phyloP scores from a whole-genome alignment of 169 alveolate genomes.

The Eimeria tenella region DNA sequence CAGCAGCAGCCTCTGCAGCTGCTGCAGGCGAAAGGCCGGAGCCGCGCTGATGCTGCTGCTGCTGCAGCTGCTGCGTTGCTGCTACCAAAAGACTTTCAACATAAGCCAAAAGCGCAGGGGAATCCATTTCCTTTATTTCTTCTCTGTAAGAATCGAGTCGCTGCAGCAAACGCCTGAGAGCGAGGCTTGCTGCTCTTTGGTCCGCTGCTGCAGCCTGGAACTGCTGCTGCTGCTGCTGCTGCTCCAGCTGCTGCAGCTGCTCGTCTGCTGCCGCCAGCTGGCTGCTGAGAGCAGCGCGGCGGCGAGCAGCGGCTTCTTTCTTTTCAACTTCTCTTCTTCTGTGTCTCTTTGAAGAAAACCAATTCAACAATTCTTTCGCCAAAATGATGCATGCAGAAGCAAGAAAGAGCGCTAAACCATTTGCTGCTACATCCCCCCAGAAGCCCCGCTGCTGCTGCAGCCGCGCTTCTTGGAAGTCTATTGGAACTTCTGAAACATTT shows the following conservation, averaged over 20 bases:
- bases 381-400: not conserved
- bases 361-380: not conserved
- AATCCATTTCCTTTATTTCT: not conserved
- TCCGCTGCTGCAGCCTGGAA: not conserved
- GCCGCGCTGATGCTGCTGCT: not conserved
- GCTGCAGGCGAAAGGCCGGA: too few species aligned
- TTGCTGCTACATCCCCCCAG: not conserved
- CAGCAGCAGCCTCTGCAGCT: too few species aligned
- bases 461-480: conserved; percentile 9
- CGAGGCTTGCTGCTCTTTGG: not conserved
- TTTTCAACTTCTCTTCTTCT: not conserved
- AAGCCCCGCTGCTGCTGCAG: not conserved
- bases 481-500: not conserved
- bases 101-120: conserved; percentile 7
- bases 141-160: not conserved
- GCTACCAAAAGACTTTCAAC: not conserved
- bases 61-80: not conserved
- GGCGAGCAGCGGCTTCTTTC: not conserved
- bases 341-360: not conserved
- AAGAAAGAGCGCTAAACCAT: not conserved
- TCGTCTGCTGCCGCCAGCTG: not conserved
- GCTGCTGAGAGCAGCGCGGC: not conserved
- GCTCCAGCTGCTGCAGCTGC: not conserved
- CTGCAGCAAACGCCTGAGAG: not conserved
- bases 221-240: not conserved